Percentiles rank a stretch among this genome's conserved stretches.
phyloP scores from a whole-genome alignment of 768 basidiomycete genomes.

The Wakefieldia striispora region DNA sequence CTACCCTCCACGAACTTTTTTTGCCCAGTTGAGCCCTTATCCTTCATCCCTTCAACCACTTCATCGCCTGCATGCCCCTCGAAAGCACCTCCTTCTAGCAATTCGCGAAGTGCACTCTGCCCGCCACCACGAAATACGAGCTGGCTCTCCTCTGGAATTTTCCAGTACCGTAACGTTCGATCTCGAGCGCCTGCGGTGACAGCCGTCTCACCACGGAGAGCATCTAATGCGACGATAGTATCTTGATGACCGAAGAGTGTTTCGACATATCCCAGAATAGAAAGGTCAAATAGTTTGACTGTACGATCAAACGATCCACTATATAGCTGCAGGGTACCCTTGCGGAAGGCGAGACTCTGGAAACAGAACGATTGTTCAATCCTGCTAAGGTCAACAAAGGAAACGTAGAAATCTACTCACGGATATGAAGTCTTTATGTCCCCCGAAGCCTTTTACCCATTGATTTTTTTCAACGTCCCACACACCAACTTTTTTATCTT shows the following conservation, averaged over 20 bases:
- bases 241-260: slow-evolving; percentile 98
- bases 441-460: slow-evolving; percentile 82
- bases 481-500: slow-evolving; percentile 76
- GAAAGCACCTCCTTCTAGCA: slow-evolving; percentile 72
- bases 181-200: slow-evolving; percentile 89
- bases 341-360: slow-evolving; percentile 73
- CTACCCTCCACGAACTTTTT: slow-evolving; percentile 80
- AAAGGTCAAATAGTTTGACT: slow-evolving; percentile 80
- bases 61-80: slow-evolving; percentile 56
- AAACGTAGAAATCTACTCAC: slow-evolving; percentile 49
- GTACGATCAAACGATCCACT: slow-evolving; percentile 84
- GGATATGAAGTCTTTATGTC: slow-evolving; percentile 68
- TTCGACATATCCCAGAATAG: slow-evolving; percentile 89
- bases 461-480: slow-evolving; percentile 78
- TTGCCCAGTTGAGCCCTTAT: slow-evolving; percentile 21
- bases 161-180: slow-evolving; percentile 93
- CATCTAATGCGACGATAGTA: slow-evolving; percentile 70
- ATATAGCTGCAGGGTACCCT: slow-evolving; percentile 67
- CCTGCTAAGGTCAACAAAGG: slow-evolving; percentile 28
- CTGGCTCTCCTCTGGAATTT: slow-evolving; percentile 92
- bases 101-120: slow-evolving; percentile 72
- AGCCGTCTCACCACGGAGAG: slow-evolving; percentile 79
- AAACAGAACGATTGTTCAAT: not conserved
- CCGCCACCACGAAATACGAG: slow-evolving; percentile 97
- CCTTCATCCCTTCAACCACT: slow-evolving; percentile 37